Conservation (phyloP, 495 filamentous ascomycete genomes). For the Tuber borchii region DNA sequence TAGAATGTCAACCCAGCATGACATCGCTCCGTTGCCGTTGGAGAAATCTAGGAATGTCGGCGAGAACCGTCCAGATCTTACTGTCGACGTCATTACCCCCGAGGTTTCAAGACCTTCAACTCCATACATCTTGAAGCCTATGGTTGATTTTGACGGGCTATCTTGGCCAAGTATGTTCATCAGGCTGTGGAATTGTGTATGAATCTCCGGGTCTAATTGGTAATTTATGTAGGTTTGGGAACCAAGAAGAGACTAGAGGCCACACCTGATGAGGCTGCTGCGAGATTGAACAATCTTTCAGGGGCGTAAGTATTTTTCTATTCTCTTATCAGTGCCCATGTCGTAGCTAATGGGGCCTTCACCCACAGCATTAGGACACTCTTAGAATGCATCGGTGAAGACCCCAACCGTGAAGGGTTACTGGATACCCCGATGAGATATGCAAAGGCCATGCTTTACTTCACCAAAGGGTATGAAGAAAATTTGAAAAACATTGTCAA, state of each 20-base stretch:
- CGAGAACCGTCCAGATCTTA: slow-evolving; percentile 13
- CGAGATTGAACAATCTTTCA: slow-evolving; percentile 67
- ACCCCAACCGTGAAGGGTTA: slow-evolving; percentile 84
- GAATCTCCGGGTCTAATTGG: background rate
- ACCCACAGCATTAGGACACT: slow-evolving; percentile 60
- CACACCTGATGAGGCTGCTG: slow-evolving; percentile 62
- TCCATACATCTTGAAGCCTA: slow-evolving; percentile 45
- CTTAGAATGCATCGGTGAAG: slow-evolving; percentile 92
- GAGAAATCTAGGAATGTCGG: slow-evolving; percentile 18
- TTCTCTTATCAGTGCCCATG: background rate
- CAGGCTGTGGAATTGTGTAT: background rate
- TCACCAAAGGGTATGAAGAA: slow-evolving; percentile 98
- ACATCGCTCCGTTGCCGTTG: slow-evolving; percentile 30
- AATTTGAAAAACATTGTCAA: slow-evolving; percentile 91
- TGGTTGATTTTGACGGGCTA: slow-evolving; percentile 69
- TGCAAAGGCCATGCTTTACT: slow-evolving; percentile 94
- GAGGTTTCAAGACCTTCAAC: slow-evolving; percentile 30
- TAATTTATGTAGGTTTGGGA: slow-evolving; percentile 54
- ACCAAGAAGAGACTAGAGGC: slow-evolving; percentile 76
- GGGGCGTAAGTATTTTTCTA: slow-evolving; percentile 51
- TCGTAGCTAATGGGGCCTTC: background rate
- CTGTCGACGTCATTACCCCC: slow-evolving; percentile 20
- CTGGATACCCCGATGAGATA: slow-evolving; percentile 82
- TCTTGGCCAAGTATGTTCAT: slow-evolving; percentile 58
- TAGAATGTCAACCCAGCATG: slow-evolving; percentile 22